phyloP scores from a whole-genome alignment of 257 asterid species.

The Catharanthus roseus region DNA sequence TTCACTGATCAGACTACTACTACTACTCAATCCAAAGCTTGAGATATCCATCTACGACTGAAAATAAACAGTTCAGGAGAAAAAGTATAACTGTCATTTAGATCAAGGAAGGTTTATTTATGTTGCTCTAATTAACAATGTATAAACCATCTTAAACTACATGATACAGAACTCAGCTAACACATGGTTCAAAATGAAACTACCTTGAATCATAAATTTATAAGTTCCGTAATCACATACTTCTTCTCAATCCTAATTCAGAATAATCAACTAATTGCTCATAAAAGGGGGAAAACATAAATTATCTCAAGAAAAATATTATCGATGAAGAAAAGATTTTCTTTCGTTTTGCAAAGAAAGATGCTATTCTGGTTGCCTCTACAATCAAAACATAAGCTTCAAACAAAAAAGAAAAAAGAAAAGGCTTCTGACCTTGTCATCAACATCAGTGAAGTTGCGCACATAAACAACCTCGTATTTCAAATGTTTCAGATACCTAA shows the following conservation, averaged over 20 bases:
- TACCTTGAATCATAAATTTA: neutral
- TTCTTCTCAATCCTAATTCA: neutral
- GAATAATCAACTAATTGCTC: neutral
- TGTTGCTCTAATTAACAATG: neutral
- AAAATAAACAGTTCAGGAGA: too few relatives aligned
- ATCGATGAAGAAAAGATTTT: too few relatives aligned
- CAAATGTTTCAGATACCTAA: constrained; percentile 63
- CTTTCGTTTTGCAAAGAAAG: neutral
- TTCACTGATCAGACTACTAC: too few relatives aligned
- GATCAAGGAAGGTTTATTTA: neutral
- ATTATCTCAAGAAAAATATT: neutral
- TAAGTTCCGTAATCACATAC: neutral
- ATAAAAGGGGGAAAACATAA: neutral
- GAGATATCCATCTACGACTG: neutral
- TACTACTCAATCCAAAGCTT: neutral
- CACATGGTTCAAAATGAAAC: neutral
- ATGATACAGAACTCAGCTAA: neutral
- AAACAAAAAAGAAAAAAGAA: neutral
- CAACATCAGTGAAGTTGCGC: constrained; percentile 90
- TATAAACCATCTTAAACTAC: neutral
- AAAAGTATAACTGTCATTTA: neutral
- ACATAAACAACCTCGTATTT: constrained; percentile 82
- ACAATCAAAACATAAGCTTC: neutral
- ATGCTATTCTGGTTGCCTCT: neutral
- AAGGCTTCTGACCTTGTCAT: constrained; percentile 71